A percentile compares a stretch with the other conserved stretches of the same genome.
Evolutionary conservation across 306 rosid species (phyloP).

Genomic region (Ochetophila trinervis): DNA sequence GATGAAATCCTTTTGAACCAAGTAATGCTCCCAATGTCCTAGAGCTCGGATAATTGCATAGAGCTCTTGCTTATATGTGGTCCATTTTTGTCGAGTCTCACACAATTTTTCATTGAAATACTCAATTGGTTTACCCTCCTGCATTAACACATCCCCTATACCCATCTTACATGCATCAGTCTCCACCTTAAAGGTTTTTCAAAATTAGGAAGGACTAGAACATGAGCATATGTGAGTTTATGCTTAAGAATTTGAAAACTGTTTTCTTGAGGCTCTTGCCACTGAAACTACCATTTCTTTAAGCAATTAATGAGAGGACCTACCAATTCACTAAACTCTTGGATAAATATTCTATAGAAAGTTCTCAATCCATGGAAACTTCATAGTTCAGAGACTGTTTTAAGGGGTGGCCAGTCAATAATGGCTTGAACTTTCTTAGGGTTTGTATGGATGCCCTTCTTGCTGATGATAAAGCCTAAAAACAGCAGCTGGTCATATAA

Average conservation of each 20-base stretch:
- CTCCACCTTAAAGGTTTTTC: neutral
- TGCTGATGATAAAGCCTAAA: no score
- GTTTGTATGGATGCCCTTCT: no score
- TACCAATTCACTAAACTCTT: no score
- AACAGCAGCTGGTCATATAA: no score
- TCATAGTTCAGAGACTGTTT: no score
- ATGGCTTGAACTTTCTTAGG: no score
- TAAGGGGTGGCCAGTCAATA: no score
- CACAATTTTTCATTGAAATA: neutral
- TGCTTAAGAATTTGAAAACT: neutral
- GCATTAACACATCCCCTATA: neutral
- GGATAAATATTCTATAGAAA: no score
- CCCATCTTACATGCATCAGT: neutral
- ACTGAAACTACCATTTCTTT: no score
- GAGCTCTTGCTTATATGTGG: neutral
- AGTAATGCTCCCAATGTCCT: neutral
- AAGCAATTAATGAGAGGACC: no score
- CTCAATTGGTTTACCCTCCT: neutral
- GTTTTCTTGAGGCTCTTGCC: neutral
- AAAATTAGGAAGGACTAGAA: neutral
- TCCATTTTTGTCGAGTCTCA: neutral
- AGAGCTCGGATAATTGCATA: neutral
- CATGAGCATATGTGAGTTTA: neutral
- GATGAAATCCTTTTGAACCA: neutral
- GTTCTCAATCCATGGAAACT: no score